These are phyloP conservation scores for Cytospora piceae DNA, from an alignment of 2,329 filamentous ascomycete genomes.

Conservation along the genomic window DNA sequence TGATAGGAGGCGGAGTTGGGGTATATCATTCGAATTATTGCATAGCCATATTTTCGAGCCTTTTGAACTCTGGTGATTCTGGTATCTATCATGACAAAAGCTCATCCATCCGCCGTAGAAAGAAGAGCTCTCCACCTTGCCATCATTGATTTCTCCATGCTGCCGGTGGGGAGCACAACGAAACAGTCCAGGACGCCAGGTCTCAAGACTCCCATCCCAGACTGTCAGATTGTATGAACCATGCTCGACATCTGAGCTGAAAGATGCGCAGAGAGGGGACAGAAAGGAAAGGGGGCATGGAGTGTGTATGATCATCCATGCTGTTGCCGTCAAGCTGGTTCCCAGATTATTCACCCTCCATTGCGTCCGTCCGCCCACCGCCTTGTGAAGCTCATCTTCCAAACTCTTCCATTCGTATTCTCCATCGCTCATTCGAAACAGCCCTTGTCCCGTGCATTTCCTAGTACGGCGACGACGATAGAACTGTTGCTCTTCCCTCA, in stretches of 20 bases:
- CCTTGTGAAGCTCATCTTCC: not conserved
- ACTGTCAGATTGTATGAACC: not conserved
- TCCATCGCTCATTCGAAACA: not conserved
- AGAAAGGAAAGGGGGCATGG: not conserved
- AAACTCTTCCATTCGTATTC: not conserved
- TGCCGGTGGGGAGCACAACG: not conserved
- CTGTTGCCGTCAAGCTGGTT: not conserved
- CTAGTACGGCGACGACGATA: not conserved
- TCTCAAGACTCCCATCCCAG: not conserved
- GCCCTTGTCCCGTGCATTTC: not conserved
- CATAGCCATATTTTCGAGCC: not conserved
- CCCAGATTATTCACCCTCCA: conserved; percentile 4
- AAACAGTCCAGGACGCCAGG: not conserved
- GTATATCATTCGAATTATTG: not conserved
- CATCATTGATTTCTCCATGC: not conserved
- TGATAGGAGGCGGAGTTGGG: not conserved
- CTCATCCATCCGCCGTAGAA: not conserved
- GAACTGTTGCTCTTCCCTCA: not conserved
- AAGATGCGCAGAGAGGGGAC: not conserved
- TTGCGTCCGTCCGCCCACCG: not conserved
- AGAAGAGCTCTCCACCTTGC: not conserved
- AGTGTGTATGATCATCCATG: conserved; percentile 5
- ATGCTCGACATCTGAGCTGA: not conserved
- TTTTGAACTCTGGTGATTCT: not conserved
- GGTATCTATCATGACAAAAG: not conserved